Evolutionary conservation across 352 stramenopile species (phyloP), one percentile per base, ranked within the genome.

Genomic region (Globisporangium ultimum): DNA sequence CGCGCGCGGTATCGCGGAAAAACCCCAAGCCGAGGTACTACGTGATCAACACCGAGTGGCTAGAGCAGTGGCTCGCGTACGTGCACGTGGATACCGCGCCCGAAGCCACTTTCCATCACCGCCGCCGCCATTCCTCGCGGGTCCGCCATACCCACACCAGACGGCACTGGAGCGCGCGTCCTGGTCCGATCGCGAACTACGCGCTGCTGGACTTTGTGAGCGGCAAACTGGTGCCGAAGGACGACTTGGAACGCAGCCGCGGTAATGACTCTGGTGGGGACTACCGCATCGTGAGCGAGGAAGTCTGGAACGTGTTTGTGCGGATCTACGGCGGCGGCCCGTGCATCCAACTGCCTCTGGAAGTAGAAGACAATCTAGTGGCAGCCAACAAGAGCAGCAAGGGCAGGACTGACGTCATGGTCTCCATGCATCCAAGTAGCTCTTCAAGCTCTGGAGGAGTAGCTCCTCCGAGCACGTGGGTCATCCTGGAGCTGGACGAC

Each of bases 21-120:
- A 51, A 54, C 17, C 52, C 38, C 0, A 49, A 24, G 17, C 52
- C 65, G 17, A 63, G 64, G 8, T 77, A 84, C 52, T 81, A 82
- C 63, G 63, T 90, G 14, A 77, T 90, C 17, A 82, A 68, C 48
- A 80, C 76, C 0, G 50, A 64, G 28, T 90, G 80, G 80, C 73
- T 90, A 14, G 70, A 86, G 32, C 72, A 81, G 64, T 90, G 80
- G 80, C 58, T 88, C 32, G 69, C 81, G 49, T 90, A 88, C 51
- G 77, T 90, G 22, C 74, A 81, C 46, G 57, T 78, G 12, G 73
- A 87, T 60, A 54, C 64, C 2, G 2, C 46, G 0, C 55, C 60
- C 17, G 28, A 55, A 1, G 71, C 80, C 54, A 43, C 63, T 10
- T 8, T 32, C 1, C 59, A 56, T 47, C 41, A 48, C 3, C 36